Conservation (phyloP, 441 rosid genomes). For the Mallotus repandus region DNA sequence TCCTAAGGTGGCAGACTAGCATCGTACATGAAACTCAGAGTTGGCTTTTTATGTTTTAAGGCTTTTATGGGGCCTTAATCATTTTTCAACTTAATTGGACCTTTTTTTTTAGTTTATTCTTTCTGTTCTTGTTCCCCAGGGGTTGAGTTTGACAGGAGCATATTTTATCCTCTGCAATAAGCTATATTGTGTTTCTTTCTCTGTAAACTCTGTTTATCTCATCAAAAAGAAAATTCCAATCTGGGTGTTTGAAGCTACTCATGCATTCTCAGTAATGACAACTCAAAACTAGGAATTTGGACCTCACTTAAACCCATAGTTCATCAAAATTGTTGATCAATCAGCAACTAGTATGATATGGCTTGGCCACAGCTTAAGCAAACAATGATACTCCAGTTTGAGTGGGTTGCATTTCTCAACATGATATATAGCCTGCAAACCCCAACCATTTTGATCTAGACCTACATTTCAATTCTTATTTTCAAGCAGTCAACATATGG, state of each 20-base stretch:
- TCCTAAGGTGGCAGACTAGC: not conserved
- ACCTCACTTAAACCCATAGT: not conserved
- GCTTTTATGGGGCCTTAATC: not conserved
- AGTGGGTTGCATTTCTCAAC: not conserved
- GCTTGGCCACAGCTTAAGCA: not conserved
- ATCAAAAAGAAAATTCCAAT: not conserved
- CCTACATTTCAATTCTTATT: not conserved
- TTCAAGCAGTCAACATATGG: not conserved
- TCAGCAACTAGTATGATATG: not conserved
- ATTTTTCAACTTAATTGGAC: not conserved
- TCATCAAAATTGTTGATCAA: not conserved
- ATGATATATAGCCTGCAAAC: slow-evolving; percentile 2
- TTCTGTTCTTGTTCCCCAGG: not conserved
- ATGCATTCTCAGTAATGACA: not conserved
- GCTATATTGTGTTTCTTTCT: not conserved
- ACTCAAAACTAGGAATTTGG: not conserved
- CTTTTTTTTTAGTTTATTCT: not conserved
- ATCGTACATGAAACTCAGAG: not conserved
- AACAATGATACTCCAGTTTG: not conserved
- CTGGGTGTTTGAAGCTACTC: not conserved
- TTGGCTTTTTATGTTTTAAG: not conserved
- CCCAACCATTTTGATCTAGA: not conserved
- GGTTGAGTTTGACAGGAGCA: not conserved
- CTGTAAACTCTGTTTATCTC: not conserved
- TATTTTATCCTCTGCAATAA: not conserved